Base-by-base conservation (phyloP, 1,284 basidiomycete genomes). In the Pyrrhoderma noxium region DNA sequence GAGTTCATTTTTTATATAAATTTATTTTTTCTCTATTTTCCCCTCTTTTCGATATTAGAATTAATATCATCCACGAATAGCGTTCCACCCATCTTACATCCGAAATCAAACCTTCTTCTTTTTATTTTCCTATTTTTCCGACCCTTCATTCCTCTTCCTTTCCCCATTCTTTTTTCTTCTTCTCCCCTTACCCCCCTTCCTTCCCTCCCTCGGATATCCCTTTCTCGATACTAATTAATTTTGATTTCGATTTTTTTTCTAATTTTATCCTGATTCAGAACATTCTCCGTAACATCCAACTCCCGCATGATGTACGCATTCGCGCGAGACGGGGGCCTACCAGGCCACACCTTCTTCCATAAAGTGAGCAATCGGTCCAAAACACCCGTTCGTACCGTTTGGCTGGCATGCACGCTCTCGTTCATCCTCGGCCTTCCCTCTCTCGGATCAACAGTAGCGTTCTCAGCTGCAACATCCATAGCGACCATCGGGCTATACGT, bases 271-370 rank as follows among this genome's bases (percentile, higher is more conserved):
- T 11, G 9, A 43, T 45, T 34, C 54, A 77, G 78, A 35, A 82
- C 78, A 1, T 89, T 88, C 66, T 86, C 83, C 0, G 66, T 89
- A 38, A 87, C 85, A 0, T 81, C 80, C 0, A 89, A 89, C 61
- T 84, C 80, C 2, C 74, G 86, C 1, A 88, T 88, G 85, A 85
- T 85, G 80, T 88, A 81, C 61, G 81, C 84, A 0, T 88, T 87
- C 62, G 71, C 80, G 3, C 74, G 83, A 31, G 82, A 85, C 60
- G 79, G 80, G 2, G 82, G 76, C n/a, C 73, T 87, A 21, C 83
- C 84, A 0, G 80, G 80, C 5, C 76, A 78, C 53, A 71, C 62
- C 37, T 85, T 82, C 65, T 83, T 87, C 63, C 76, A 76, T 58
- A 74, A 79, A 53, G 84, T 89, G 37, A 75, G 77, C 62, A 55